Conservation (phyloP, 164 flowering plant genomes). For the Dillenia turbinata region DNA sequence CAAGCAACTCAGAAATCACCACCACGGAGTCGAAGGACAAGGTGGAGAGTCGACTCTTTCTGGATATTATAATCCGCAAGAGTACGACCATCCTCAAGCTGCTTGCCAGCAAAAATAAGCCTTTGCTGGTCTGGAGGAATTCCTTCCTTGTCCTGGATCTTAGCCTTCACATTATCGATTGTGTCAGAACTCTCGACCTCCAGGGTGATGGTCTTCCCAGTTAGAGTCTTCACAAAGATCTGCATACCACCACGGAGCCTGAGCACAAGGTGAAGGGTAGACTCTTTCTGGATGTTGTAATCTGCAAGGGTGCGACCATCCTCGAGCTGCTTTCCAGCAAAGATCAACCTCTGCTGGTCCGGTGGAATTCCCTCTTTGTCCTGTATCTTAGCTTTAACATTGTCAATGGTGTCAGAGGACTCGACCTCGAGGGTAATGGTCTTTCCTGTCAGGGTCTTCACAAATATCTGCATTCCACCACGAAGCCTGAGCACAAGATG, state of each 20-base stretch:
- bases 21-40: neutral
- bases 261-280: conserved; percentile 1
- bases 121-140: conserved; percentile 3
- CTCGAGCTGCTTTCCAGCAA: conserved; percentile 3
- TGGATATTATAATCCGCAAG: conserved; percentile 3
- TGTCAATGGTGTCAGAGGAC: conserved; percentile 2
- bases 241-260: neutral
- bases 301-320: conserved; percentile 1
- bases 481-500: neutral
- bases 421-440: neutral
- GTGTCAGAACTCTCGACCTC: conserved; percentile 1
- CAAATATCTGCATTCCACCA: neutral
- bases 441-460: neutral
- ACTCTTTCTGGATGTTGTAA: conserved; percentile 1
- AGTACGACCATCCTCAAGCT: conserved; percentile 1
- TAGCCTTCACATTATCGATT: conserved; percentile 1
- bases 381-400: neutral
- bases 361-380: conserved; percentile 1
- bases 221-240: neutral
- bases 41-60: conserved; percentile 2
- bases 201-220: conserved; percentile 3
- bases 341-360: neutral
- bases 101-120: conserved; percentile 1
- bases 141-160: conserved; percentile 2
- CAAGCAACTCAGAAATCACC: neutral